A percentile compares a stretch with the other conserved stretches of the same genome.
Evolutionary conservation across 2,329 filamentous ascomycete species (phyloP).

Genomic region (Teratosphaeria epicoccoides): DNA sequence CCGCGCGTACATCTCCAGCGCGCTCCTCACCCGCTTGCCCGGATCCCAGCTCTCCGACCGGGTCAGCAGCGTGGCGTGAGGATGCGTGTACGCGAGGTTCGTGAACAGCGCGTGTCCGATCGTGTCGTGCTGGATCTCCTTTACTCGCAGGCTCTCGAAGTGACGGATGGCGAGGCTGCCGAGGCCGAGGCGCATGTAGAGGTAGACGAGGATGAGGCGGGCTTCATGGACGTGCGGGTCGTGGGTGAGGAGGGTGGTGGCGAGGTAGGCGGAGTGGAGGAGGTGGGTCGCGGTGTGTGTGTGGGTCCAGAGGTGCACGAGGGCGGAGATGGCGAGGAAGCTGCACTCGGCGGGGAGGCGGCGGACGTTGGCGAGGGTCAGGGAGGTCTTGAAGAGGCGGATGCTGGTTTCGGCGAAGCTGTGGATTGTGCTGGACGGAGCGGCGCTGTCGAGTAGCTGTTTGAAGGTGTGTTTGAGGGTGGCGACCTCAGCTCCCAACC

Average conservation of each 20-base stretch:
- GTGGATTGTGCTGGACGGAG: slow-evolving; percentile 8
- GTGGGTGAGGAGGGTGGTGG: slow-evolving; percentile 18
- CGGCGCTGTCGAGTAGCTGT: slow-evolving; percentile 5
- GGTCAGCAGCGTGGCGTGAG: slow-evolving; percentile 14
- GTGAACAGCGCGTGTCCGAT: slow-evolving; percentile 26
- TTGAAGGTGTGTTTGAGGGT: slow-evolving; percentile 16
- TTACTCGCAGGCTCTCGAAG: slow-evolving; percentile 25
- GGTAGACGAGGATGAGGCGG: slow-evolving; percentile 24
- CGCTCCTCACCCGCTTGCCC: slow-evolving; percentile 17
- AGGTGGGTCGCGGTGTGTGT: slow-evolving; percentile 12
- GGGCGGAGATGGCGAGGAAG: slow-evolving; percentile 25
- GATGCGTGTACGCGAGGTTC: slow-evolving; percentile 22
- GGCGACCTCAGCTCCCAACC: slow-evolving; percentile 13
- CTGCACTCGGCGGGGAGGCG: slow-evolving; percentile 19
- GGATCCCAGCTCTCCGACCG: slow-evolving; percentile 15
- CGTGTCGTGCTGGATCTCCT: slow-evolving; percentile 28
- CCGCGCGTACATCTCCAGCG: slow-evolving; percentile 21
- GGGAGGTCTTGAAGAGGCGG: slow-evolving; percentile 16
- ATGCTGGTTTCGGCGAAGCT: slow-evolving; percentile 18
- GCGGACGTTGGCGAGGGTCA: slow-evolving; percentile 8
- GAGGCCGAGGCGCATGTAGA: slow-evolving; percentile 25
- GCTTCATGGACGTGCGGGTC: slow-evolving; percentile 24
- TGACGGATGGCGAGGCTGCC: slow-evolving; percentile 21
- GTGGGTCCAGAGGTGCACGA: slow-evolving; percentile 18
- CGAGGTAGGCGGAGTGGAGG: slow-evolving; percentile 22